Percentiles rank a stretch among this genome's conserved stretches.
Conservation (phyloP, 371 early-diverging fungal species). For the Amoeboradix gromovi region DNA sequence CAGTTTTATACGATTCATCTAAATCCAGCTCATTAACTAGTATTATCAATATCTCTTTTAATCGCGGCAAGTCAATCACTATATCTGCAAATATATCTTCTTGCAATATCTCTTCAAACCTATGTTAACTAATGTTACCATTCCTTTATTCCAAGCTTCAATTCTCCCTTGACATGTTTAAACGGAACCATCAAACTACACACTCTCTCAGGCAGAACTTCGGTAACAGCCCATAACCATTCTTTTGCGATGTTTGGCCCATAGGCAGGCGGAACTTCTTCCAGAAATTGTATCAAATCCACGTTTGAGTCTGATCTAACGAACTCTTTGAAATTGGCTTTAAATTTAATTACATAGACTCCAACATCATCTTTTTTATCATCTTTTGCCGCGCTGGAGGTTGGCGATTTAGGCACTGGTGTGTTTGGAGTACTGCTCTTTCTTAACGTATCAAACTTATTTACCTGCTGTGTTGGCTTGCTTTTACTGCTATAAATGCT, state of each 20-base stretch:
- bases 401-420: no score
- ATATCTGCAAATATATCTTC: not conserved
- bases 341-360: not conserved
- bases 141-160: not conserved
- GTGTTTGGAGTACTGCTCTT: no score
- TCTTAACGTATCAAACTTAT: no score
- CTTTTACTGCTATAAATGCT: no score
- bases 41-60: not conserved
- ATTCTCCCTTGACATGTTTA: no score
- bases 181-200: not conserved
- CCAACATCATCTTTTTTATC: not conserved
- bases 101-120: not conserved
- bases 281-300: not conserved
- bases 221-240: not conserved
- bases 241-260: not conserved
- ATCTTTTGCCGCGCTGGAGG: not conserved
- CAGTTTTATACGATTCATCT: not conserved
- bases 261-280: not conserved
- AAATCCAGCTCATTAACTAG: not conserved
- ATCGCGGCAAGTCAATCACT: not conserved
- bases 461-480: no score
- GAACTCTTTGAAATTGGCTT: not conserved
- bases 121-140: not conserved
- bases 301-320: not conserved
- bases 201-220: not conserved